phyloP scores from a whole-genome alignment of 2,329 filamentous ascomycete species.

The Raffaelea albimanens region DNA sequence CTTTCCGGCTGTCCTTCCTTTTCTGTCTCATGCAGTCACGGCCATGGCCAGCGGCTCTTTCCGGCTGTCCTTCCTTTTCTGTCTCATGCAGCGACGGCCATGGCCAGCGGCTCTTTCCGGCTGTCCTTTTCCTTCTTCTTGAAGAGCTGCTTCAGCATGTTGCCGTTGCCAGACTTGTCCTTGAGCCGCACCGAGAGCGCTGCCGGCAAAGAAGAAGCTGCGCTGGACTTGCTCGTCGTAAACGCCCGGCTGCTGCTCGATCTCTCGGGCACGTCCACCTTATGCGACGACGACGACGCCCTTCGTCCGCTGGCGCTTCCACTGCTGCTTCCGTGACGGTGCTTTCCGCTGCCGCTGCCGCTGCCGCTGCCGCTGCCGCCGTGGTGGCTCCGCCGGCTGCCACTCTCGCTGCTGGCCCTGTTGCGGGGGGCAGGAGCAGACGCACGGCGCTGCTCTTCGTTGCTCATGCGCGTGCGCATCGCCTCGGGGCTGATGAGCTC shows the following conservation, averaged over 20 bases:
- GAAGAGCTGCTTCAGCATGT: conserved; percentile 50
- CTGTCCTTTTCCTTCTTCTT: conserved; percentile 42
- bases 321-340: conserved; percentile 2
- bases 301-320: conserved; percentile 23
- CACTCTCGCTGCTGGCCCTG: conserved; percentile 17
- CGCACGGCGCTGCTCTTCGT: conserved; percentile 21
- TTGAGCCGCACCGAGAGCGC: conserved; percentile 17
- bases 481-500: conserved; percentile 51
- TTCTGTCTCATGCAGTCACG: no score
- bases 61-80: conserved; percentile 35
- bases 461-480: conserved; percentile 31
- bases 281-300: conserved; percentile 15
- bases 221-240: no score
- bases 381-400: conserved; percentile 16
- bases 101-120: conserved; percentile 3
- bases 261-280: no score
- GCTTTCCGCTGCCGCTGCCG: conserved; percentile 22
- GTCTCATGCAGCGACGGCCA: no score
- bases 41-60: not conserved
- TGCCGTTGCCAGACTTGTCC: conserved; percentile 23
- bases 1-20: no score
- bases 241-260: no score
- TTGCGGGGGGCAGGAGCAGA: conserved; percentile 16
- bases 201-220: not conserved
- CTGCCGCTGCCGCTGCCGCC: conserved; percentile 15